Base-by-base conservation (phyloP, 2,329 filamentous ascomycete species). In the Pseudohalonectria lignicola region DNA sequence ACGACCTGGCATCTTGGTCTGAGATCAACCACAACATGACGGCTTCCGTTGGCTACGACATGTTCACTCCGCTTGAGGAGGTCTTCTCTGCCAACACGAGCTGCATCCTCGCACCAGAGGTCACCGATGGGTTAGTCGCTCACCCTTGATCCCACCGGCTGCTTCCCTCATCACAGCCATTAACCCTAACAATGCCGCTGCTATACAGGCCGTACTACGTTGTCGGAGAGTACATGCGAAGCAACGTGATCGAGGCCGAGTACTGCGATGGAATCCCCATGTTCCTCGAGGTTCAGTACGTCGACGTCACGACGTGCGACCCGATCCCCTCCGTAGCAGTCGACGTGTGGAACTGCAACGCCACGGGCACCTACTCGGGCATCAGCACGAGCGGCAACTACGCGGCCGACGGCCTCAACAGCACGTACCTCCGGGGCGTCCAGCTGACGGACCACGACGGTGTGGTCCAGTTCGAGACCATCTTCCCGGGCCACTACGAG, bases 361-460 rank as follows among this genome's bases (percentile, higher is more conserved):
- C 62, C 29, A 66, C 61, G 13, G 66, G 67, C 31, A 59, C 67
- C 13, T 71, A 72, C 53, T 62, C 60, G 13, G 68, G 67, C 38
- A 56, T 71, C 26, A 46, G 55, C 3, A 56, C 59, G 13, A 38
- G 59, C 50, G 48, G 48, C 38, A 47, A 40, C 36, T 62, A 68
- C 45, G 45, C 23, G 17, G 56, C 5, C 41, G 42, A 39, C 63
- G 60, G 58, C 1, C 44, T 62, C 36, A 53, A 56, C n/a, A 56
- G 57, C 2, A 68, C 63, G 12, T 71, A 59, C 51, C 56, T 71
- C 5, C 64, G 68, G 3, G 68, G 68, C 23, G 60, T 70, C 31
- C 62, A 67, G 47, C 49, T 55, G 11, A 63, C 64, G 1, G 59
- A 71, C 43, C 43, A 49, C 2, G 62, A 69, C 31, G 68, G 69